Conservation (phyloP, 176 grass and related monocot species). For the Canna indica region DNA sequence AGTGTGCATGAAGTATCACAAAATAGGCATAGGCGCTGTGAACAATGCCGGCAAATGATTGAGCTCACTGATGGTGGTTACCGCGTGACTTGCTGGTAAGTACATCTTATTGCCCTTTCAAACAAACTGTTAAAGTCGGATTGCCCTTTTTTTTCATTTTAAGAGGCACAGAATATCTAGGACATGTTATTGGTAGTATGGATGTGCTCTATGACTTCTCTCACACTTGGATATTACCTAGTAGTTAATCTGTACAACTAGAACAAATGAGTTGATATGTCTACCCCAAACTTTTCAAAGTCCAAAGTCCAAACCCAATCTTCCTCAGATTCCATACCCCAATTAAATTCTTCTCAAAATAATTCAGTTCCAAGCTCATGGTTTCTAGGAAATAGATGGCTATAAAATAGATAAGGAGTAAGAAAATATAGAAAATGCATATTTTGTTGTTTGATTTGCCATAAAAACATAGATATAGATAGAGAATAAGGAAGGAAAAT, state of each 20-base stretch:
- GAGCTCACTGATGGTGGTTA: constrained; percentile 62
- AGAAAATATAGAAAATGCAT: no score
- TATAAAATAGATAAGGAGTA: no score
- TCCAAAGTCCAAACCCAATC: no score
- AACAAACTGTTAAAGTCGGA: not conserved
- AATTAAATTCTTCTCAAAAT: no score
- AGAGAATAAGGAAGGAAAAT: no score
- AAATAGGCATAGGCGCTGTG: constrained; percentile 60
- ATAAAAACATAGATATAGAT: no score
- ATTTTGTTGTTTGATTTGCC: no score
- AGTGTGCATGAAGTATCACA: constrained; percentile 48
- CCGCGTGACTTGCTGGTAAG: constrained; percentile 82
- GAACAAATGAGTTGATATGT: not conserved
- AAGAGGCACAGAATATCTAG: not conserved
- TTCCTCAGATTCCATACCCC: no score
- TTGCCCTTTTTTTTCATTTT: not conserved
- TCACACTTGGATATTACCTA: not conserved
- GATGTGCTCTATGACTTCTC: not conserved
- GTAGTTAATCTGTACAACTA: not conserved
- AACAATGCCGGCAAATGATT: constrained; percentile 55
- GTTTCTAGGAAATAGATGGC: no score
- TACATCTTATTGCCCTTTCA: constrained; percentile 20
- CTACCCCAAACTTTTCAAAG: no score
- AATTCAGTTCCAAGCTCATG: no score
- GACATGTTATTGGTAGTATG: not conserved